phyloP scores from a whole-genome alignment of 129 eudicot genomes.

The Lactuca sativa region DNA sequence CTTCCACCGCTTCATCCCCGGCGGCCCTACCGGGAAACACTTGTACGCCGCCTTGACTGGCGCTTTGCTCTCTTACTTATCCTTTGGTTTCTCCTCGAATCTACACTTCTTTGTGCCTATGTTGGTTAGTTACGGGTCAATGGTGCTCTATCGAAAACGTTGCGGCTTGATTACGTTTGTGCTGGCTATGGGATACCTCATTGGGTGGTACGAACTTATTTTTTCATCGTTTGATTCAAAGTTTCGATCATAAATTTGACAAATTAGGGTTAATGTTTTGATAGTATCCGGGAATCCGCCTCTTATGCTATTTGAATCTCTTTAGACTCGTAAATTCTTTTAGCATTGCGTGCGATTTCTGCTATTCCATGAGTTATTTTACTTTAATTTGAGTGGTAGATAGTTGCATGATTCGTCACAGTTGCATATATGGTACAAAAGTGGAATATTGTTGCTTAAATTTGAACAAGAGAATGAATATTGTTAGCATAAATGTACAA shows the following conservation, averaged over 20 bases:
- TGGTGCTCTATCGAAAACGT: conserved; percentile 55
- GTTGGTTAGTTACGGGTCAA: conserved; percentile 61
- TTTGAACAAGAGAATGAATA: neutral
- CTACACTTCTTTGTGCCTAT: conserved; percentile 74
- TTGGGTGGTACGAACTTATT: conserved; percentile 64
- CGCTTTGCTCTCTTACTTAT: conserved; percentile 61
- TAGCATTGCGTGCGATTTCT: conserved; percentile 9
- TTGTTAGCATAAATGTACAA: neutral
- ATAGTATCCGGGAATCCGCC: neutral
- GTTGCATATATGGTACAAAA: neutral
- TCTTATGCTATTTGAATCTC: neutral
- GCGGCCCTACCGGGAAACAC: conserved; percentile 70
- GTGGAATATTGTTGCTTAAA: neutral
- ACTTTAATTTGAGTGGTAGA: neutral
- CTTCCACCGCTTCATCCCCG: conserved; percentile 67
- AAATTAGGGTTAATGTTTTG: neutral
- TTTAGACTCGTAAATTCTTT: neutral
- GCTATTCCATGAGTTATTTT: neutral
- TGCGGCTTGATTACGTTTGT: conserved; percentile 74
- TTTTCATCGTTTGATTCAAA: conserved; percentile 2
- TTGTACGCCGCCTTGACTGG: conserved; percentile 72
- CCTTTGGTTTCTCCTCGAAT: conserved; percentile 87
- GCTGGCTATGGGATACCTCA: conserved; percentile 79
- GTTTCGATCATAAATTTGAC: neutral
- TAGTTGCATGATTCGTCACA: too few species aligned